Percentiles rank a stretch among this genome's conserved stretches.
Evolutionary conservation across 1,284 basidiomycete species (phyloP).

Genomic region (Irpex sp.): DNA sequence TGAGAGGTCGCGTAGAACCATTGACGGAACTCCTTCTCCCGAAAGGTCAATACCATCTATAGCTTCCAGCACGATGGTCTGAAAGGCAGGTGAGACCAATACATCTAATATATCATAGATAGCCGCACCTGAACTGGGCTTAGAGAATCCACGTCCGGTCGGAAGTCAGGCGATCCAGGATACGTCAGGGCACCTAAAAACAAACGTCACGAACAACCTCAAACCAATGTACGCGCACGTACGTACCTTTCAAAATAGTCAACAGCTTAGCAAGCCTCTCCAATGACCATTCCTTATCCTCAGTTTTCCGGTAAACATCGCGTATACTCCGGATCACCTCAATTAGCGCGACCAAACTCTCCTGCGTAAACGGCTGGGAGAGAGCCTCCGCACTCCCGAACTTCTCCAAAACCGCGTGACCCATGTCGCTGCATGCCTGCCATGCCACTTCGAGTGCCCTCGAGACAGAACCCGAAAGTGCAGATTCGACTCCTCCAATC

Average conservation of each 20-base stretch:
- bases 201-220: too few relatives aligned
- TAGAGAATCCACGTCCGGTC: conserved; percentile 82
- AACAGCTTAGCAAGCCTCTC: conserved; percentile 66
- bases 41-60: conserved; percentile 67
- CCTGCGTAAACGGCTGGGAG: conserved; percentile 73
- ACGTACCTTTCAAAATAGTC: conserved; percentile 69
- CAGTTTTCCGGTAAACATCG: conserved; percentile 41
- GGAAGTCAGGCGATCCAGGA: conserved; percentile 77
- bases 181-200: conserved; percentile 74
- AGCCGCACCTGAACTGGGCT: conserved; percentile 74
- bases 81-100: conserved; percentile 4
- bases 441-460: conserved; percentile 64
- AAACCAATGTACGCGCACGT: too few relatives aligned
- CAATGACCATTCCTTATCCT: conserved; percentile 61
- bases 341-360: conserved; percentile 79
- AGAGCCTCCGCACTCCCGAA: conserved; percentile 12
- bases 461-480: conserved; percentile 38
- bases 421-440: conserved; percentile 69
- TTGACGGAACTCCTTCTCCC: conserved; percentile 59
- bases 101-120: conserved; percentile 9
- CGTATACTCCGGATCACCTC: conserved; percentile 67
- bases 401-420: conserved; percentile 34
- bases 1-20: conserved; percentile 80
- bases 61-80: conserved; percentile 70
- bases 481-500: conserved; percentile 36